phyloP scores from a whole-genome alignment of 352 stramenopile species.

The Globisporangium lucens region DNA sequence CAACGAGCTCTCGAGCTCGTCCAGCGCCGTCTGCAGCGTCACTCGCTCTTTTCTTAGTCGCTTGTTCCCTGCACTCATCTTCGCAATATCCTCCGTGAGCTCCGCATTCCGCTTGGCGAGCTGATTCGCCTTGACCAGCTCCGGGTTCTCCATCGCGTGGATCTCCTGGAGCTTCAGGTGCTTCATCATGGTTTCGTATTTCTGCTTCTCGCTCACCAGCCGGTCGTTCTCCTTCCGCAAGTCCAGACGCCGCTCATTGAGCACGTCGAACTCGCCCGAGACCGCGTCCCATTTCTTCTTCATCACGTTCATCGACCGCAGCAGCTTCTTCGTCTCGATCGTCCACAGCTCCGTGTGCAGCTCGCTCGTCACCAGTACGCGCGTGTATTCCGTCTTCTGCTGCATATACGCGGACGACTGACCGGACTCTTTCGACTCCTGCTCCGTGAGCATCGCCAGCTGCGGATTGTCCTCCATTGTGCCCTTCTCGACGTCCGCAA shows the following conservation, averaged over 20 bases:
- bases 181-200: conserved; percentile 76
- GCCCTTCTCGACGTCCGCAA: conserved; percentile 77
- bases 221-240: conserved; percentile 75
- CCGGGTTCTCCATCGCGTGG: conserved; percentile 70
- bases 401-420: conserved; percentile 67
- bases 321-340: conserved; percentile 83
- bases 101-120: conserved; percentile 68
- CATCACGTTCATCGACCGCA: conserved; percentile 44
- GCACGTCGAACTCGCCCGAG: conserved; percentile 59
- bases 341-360: conserved; percentile 83
- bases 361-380: conserved; percentile 75
- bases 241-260: conserved; percentile 59
- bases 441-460: conserved; percentile 22
- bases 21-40: conserved; percentile 55
- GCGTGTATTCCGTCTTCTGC: conserved; percentile 80
- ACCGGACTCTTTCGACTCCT: conserved; percentile 23
- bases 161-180: conserved; percentile 77
- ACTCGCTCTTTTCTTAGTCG: conserved; percentile 76
- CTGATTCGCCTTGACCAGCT: conserved; percentile 78
- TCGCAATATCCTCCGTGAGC: conserved; percentile 79
- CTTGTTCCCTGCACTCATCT: conserved; percentile 85
- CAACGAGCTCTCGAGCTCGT: conserved; percentile 70
- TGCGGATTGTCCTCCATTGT: conserved; percentile 73
- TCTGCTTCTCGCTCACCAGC: conserved; percentile 64
- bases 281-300: conserved; percentile 75